Evolutionary conservation across 2,329 filamentous ascomycete species (phyloP), one percentile per base, ranked within the genome.

Genomic region (Diaporthe batatas): DNA sequence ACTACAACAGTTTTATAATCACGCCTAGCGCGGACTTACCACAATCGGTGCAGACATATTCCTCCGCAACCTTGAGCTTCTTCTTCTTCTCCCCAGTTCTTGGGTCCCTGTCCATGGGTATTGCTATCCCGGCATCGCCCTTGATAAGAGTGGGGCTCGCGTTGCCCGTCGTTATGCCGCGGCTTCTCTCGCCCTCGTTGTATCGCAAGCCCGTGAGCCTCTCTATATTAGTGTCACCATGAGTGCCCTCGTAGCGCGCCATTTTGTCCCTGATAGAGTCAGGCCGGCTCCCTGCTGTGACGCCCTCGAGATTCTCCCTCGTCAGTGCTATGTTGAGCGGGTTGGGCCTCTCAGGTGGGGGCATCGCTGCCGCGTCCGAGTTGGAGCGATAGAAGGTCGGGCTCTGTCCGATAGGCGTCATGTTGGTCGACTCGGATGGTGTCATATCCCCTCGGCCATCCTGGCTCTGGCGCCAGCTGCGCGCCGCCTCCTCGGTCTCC

Each of bases 41-140:
- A 83, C 96, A 98, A 81, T 98, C 96, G 1, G 94, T 96, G 82
- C 96, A 98, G 49, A 98, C 94, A 80, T 98, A 98, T 85, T 98
- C 95, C 79, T 98, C 91, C 1, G 89, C 88, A 32, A 90, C 87
- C 81, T 98, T 98, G 59, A 94, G 85, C 81, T 97, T 97, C 86
- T 93, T 93, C 86, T 97, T 97, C 82, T 97, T 95, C 74, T 94
- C 92, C 0, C 89, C 91, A 16, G 87, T 87, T 64, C 92, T 86
- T 18, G 89, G 87, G 73, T 96, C 94, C 75, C 94, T 91, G 76
- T 97, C 94, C 44, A 93, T 84, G 0, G 94, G 91, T 68, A 97
- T 96, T 10, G 93, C 92, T 74, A 97, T 96, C 65, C 95, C 95
- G 11, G 91, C 94, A 80, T 98, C 94, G 68, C 94, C 95, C 76